Evolutionary conservation across 2,329 filamentous ascomycete genomes (phyloP), one percentile per base, ranked within the genome.

Genomic region (Cladophialophora chaetospira): DNA sequence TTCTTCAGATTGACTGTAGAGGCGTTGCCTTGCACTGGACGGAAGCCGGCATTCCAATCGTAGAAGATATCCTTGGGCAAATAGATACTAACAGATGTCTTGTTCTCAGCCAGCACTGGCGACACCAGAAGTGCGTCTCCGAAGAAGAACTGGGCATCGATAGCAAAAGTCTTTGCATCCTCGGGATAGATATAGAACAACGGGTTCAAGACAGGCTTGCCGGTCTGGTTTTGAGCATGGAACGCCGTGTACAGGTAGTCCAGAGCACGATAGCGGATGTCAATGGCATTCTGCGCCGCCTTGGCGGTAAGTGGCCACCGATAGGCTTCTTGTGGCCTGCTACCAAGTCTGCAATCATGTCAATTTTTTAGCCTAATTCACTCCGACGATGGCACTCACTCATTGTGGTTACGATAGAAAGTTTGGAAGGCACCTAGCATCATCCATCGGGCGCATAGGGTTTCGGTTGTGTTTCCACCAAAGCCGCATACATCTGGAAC

Each of bases 201-300:
- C 0, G 89, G 88, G 64, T 84, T 84, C 53, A 91, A 74, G 61
- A 85, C 76, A 0, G 89, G 88, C 1, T 79, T 80, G 29, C 89
- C 89, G 40, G 81, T 79, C 15, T 76, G 66, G 26, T 78, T 80
- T 69, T 89, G 82, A 55, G 75, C 72, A 68, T 85, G 77, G 64
- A 91, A 77, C 0, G 85, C 83, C 1, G 88, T 91, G 76, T 93
- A 92, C 58, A 89, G 79, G 73, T 92, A 92, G 66, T 91, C 88
- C 10, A 92, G 77, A n/a, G 92, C 77, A 28, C 82, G 79, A 74
- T 92, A 92, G n/a, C 89, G 82, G 45, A 85, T 84, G 26, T 81
- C 80, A 65, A 92, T 90, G 15, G 85, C 87, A 57, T 83, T 86
- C 53, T 80, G 81, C 0, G 87, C 87, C 0, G 87, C 85, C 6